Evolutionary conservation across 1,284 basidiomycete species (phyloP).

Genomic region (Coriolopsis trogii): DNA sequence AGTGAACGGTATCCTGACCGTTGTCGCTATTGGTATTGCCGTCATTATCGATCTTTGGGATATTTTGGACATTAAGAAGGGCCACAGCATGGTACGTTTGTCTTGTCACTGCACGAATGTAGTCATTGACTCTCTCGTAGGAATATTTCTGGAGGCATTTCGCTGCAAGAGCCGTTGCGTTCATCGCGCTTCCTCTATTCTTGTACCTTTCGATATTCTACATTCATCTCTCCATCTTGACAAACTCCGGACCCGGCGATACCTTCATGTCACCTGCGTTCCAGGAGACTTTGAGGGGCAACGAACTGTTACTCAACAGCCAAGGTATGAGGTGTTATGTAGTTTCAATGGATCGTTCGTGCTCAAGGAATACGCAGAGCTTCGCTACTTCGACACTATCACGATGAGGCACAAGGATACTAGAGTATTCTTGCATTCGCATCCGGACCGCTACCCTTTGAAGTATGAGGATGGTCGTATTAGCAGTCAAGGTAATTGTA

Average conservation of each 20-base stretch:
- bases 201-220: slow-evolving; percentile 98
- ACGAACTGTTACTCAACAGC: slow-evolving; percentile 88
- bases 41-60: slow-evolving; percentile 96
- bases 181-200: slow-evolving; percentile 87
- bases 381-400: slow-evolving; percentile 91
- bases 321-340: slow-evolving; percentile 62
- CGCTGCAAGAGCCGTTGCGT: slow-evolving; percentile 80
- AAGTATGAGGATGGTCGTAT: slow-evolving; percentile 97
- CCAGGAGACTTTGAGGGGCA: slow-evolving; percentile 94
- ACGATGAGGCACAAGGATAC: slow-evolving; percentile 92
- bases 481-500: slow-evolving; percentile 79
- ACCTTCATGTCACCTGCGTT: slow-evolving; percentile 97
- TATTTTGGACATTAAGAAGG: slow-evolving; percentile 86
- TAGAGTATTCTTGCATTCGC: slow-evolving; percentile 93
- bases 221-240: slow-evolving; percentile 91
- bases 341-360: neutral
- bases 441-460: slow-evolving; percentile 87
- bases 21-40: slow-evolving; percentile 87
- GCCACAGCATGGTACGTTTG: slow-evolving; percentile 76
- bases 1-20: slow-evolving; percentile 96
- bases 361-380: slow-evolving; percentile 55
- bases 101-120: neutral
- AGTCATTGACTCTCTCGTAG: slow-evolving; percentile 44
- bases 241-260: slow-evolving; percentile 91
- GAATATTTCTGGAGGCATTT: slow-evolving; percentile 93